These are phyloP conservation scores for Orbilia quercus DNA, from an alignment of 2,329 filamentous ascomycete species.

Conservation along the genomic window DNA sequence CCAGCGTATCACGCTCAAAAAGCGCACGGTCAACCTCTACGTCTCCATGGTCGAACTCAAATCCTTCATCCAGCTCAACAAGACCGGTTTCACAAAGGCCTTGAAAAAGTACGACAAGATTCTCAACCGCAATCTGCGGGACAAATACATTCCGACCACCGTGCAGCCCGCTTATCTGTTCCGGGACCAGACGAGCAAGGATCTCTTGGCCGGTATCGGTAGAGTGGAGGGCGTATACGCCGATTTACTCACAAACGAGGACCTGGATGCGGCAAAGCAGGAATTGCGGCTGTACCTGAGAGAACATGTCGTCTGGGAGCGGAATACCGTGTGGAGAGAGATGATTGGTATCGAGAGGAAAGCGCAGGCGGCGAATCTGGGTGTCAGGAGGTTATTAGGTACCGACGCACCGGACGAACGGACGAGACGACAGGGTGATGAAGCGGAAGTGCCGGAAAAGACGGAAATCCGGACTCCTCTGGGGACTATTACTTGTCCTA, in stretches of 20 bases:
- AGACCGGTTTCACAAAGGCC: constrained; percentile 94
- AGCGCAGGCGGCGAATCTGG: constrained; percentile 91
- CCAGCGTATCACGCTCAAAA: constrained; percentile 86
- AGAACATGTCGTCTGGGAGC: constrained; percentile 98
- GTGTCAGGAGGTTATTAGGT: constrained; percentile 80
- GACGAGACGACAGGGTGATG: constrained; percentile 84
- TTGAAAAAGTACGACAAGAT: constrained; percentile 99
- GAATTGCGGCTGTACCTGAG: constrained; percentile 90
- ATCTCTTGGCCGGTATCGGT: constrained; percentile 76
- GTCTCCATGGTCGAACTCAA: constrained; percentile 95
- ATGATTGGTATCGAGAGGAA: constrained; percentile 98
- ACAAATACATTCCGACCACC: constrained; percentile 76
- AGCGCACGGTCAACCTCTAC: constrained; percentile 85
- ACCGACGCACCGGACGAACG: constrained; percentile 73
- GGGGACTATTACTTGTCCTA: constrained; percentile 78
- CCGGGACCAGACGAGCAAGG: constrained; percentile 75
- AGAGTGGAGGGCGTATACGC: constrained; percentile 84
- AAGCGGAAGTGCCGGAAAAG: constrained; percentile 71
- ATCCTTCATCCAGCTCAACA: constrained; percentile 94
- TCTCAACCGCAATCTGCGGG: constrained; percentile 81
- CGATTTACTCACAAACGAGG: constrained; percentile 82
- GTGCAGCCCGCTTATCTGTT: constrained; percentile 88
- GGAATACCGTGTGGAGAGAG: constrained; percentile 98
- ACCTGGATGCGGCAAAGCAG: constrained; percentile 78
- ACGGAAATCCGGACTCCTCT: constrained; percentile 83